Percentiles rank a stretch among this genome's conserved stretches.
Evolutionary conservation across 768 basidiomycete genomes (phyloP).

Genomic region (Holtermannia corniformis): DNA sequence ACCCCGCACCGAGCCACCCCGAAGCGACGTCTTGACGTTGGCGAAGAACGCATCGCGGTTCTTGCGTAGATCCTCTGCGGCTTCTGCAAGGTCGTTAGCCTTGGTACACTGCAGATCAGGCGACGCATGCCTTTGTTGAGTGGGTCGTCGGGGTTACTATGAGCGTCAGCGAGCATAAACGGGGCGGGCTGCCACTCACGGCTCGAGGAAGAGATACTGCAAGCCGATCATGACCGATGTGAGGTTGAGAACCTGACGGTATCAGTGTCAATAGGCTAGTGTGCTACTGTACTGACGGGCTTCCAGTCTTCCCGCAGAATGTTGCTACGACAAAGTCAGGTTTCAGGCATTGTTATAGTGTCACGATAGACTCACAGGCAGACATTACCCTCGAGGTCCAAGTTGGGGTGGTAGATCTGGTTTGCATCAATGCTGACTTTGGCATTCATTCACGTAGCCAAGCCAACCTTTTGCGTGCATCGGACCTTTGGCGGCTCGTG

Average conservation of each 20-base stretch:
- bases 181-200: conserved; percentile 40
- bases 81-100: conserved; percentile 70
- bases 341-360: neutral
- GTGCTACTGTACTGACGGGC: conserved; percentile 47
- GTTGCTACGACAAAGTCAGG: conserved; percentile 45
- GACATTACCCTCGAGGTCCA: conserved; percentile 95
- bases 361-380: conserved; percentile 52
- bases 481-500: conserved; percentile 99
- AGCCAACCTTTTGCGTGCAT: conserved; percentile 73
- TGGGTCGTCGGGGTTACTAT: conserved; percentile 87
- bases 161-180: neutral
- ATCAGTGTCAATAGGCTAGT: neutral
- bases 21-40: conserved; percentile 83
- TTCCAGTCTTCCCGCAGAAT: conserved; percentile 99
- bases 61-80: conserved; percentile 85
- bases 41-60: conserved; percentile 70
- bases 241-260: conserved; percentile 60
- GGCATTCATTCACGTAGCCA: neutral
- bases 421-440: neutral
- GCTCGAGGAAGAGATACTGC: conserved; percentile 96
- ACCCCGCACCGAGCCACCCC: conserved; percentile 66
- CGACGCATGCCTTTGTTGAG: conserved; percentile 80
- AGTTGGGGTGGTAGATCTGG: conserved; percentile 97
- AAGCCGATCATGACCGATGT: conserved; percentile 97
- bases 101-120: too few relatives aligned